phyloP scores from a whole-genome alignment of 352 stramenopile genomes.

The Phytophthora colocasiae region DNA sequence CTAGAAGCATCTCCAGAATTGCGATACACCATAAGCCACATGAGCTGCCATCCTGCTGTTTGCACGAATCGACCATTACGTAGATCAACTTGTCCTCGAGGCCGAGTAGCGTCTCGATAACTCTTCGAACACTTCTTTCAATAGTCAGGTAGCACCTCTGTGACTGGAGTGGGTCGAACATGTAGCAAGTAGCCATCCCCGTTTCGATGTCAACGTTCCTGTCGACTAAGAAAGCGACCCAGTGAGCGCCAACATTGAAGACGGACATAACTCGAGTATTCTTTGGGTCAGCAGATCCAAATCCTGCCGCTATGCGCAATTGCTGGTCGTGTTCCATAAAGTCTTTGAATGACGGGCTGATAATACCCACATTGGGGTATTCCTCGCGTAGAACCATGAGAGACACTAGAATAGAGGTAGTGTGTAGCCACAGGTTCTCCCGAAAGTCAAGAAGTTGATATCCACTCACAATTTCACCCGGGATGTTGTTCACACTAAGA shows the following conservation, averaged over 20 bases:
- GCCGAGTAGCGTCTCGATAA: background rate
- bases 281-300: background rate
- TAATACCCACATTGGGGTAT: background rate
- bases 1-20: constrained; percentile 1
- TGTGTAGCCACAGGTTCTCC: constrained; percentile 1
- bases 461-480: background rate
- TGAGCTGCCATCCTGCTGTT: constrained; percentile 11
- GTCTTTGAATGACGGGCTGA: background rate
- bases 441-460: constrained; percentile 6
- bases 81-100: background rate
- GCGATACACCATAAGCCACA: constrained; percentile 15
- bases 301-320: background rate
- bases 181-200: background rate
- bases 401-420: background rate
- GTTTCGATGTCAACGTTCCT: background rate
- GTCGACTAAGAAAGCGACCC: background rate
- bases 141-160: background rate
- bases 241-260: background rate
- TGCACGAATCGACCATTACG: constrained; percentile 4
- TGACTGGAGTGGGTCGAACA: background rate
- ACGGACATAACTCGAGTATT: background rate
- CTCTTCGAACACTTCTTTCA: constrained; percentile 1
- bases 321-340: background rate
- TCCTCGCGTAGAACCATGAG: background rate
- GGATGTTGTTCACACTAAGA: background rate